phyloP scores from a whole-genome alignment of 1,284 basidiomycete genomes.

The Cryptococcus sp. region DNA sequence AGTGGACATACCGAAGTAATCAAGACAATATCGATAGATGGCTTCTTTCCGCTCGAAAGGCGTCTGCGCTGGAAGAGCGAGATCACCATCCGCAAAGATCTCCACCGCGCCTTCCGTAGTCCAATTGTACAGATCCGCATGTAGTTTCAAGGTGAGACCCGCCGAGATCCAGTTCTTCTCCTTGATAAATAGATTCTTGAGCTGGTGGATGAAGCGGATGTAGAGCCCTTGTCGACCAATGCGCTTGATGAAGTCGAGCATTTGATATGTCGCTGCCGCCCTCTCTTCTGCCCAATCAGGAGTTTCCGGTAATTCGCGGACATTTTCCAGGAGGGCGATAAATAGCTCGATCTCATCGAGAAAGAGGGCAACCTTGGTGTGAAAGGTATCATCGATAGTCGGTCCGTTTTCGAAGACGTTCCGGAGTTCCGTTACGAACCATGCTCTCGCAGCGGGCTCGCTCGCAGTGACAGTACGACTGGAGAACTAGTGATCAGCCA shows the following conservation, averaged over 20 bases:
- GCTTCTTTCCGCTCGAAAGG: constrained; percentile 93
- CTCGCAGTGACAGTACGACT: constrained; percentile 61
- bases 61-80: constrained; percentile 84
- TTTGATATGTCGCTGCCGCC: constrained; percentile 81
- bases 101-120: constrained; percentile 64
- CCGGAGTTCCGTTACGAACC: constrained; percentile 90
- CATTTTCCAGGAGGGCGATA: constrained; percentile 84
- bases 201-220: constrained; percentile 90
- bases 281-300: constrained; percentile 91
- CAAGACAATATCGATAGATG: constrained; percentile 74
- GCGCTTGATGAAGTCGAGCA: constrained; percentile 86
- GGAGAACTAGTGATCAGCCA: constrained; percentile 21
- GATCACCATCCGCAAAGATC: constrained; percentile 66
- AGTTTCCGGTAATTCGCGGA: constrained; percentile 90
- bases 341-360: constrained; percentile 88
- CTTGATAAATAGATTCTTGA: constrained; percentile 80
- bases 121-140: constrained; percentile 92
- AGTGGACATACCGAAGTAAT: constrained; percentile 65
- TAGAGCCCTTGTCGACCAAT: constrained; percentile 85
- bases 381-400: constrained; percentile 71
- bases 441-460: constrained; percentile 82
- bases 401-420: constrained; percentile 73
- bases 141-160: constrained; percentile 83
- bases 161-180: constrained; percentile 88
- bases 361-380: constrained; percentile 73